Evolutionary conservation across 169 alveolate species (phyloP).

Genomic region (Pseudocohnilembus persalinus): DNA sequence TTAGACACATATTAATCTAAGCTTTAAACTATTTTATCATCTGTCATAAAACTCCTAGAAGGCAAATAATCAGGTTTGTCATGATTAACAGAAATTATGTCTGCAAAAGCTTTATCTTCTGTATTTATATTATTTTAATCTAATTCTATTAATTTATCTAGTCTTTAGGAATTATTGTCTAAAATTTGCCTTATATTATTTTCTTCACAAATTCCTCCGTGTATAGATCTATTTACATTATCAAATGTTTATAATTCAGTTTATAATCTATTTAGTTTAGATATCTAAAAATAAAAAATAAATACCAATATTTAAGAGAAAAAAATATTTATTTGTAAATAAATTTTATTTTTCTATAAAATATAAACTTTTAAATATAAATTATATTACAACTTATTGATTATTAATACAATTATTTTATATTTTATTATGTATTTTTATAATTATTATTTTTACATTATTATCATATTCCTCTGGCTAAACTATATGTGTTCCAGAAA

Average conservation of each 20-base stretch:
- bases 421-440: too few species aligned
- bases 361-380: too few species aligned
- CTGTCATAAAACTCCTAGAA: not conserved
- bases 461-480: not conserved
- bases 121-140: not conserved
- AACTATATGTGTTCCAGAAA: not conserved
- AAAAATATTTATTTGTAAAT: too few species aligned
- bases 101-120: not conserved
- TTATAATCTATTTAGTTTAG: not conserved
- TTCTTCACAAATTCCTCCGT: not conserved
- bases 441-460: too few species aligned
- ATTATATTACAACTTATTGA: too few species aligned
- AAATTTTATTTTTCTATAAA: too few species aligned
- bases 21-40: too few species aligned
- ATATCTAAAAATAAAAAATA: not conserved
- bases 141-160: not conserved
- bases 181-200: too few species aligned
- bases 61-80: not conserved
- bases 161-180: not conserved
- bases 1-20: not conserved
- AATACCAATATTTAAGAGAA: too few species aligned
- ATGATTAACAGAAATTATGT: too few species aligned
- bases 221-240: not conserved
- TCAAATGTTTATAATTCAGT: not conserved
- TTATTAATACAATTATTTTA: too few species aligned